Evolutionary conservation across 2,329 filamentous ascomycete species (phyloP), one percentile per base, ranked within the genome.

Genomic region (Monilinia fructigena): DNA sequence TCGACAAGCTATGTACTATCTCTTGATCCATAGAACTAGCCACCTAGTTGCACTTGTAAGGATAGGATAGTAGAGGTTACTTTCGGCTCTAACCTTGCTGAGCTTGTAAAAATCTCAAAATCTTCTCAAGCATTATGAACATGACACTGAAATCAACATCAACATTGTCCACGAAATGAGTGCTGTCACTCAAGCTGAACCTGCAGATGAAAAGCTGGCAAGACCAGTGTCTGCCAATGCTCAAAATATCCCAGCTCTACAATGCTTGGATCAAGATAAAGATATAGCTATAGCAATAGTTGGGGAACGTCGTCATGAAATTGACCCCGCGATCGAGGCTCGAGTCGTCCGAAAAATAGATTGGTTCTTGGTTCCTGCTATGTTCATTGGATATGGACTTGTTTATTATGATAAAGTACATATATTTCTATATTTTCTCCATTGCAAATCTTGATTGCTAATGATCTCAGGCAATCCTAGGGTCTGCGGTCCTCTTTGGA

Each of bases 401-500:
- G 87, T 90, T 0, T 90, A 89, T 76, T 89, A 89, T 74, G 88
- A 90, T 75, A 90, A 90, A 75, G 82, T 83, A 73, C 35, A 70
- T 35, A 70, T 35, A 70, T 28, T 28, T 28, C 28, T 31, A n/a
- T 31, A 5, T 40, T 45, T 63, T 20, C 48, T n/a, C 23, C 23
- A 18, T 26, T 26, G n/a, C 6, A 8, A 14, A 18, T 52, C 48
- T 63, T 68, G 26, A 68, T 48, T 40, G 0, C 23, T 35, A 23
- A 47, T 18, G 31, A 23, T 35, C 12, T 1, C 56, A 89, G 80
- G 89, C 90, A 10, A 92, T 93, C 68, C 80, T 93, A 3, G 90
- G 90, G 23, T 86, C 85, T 31, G 89, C 90, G 0, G 86, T 83
- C 1, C 83, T 93, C 16, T 92, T 93, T 74, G 90, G 90, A 70